Evolutionary conservation across 768 basidiomycete genomes (phyloP), one percentile per base, ranked within the genome.

Genomic region (Paxillus involutus): DNA sequence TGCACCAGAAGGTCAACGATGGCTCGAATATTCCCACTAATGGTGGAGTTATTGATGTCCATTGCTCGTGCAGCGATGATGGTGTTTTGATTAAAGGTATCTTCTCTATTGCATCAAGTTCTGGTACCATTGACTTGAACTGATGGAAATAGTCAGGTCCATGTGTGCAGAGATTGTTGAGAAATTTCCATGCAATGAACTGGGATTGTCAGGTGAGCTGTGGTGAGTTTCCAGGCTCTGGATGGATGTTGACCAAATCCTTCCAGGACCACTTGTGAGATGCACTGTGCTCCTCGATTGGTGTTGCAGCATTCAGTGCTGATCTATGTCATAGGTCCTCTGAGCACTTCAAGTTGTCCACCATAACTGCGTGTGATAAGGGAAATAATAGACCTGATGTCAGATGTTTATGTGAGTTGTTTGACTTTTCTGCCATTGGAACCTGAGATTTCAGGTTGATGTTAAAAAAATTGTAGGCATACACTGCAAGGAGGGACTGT

Each of bases 391-490:
- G 37, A 1, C 58, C 63, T 0, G 66, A 69, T 16, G 65, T 72
- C 2, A 67, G 44, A 47, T 67, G 65, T 11, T 56, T 59, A 6
- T 70, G 53, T 4, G 59, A 61, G 10, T 54, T 40, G 47, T 26
- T 9, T 48, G 51, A 52, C 9, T 68, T 61, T 41, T 78, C 72
- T 2, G 71, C 45, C 0, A 71, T 74, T 1, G 72, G 71, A 4
- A 65, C 51, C 0, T 59, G n/a, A 4, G 59, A 49, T 44, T 72
- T 68, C 11, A 77, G 53, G 35, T 73, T 62, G 8, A 77, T 64
- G 53, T 80, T 74, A 26, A 79, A 68, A 54, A 79, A 79, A 53
- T 80, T 73, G 42, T 73, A 78, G 9, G 72, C 73, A 61, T 67
- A 73, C 7, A 53, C 41, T 0, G 61, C 50, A 2, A 65, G 46